A percentile compares a stretch with the other conserved stretches of the same genome.
Conservation (phyloP, 345 rosid species). For the Turnera subulata region DNA sequence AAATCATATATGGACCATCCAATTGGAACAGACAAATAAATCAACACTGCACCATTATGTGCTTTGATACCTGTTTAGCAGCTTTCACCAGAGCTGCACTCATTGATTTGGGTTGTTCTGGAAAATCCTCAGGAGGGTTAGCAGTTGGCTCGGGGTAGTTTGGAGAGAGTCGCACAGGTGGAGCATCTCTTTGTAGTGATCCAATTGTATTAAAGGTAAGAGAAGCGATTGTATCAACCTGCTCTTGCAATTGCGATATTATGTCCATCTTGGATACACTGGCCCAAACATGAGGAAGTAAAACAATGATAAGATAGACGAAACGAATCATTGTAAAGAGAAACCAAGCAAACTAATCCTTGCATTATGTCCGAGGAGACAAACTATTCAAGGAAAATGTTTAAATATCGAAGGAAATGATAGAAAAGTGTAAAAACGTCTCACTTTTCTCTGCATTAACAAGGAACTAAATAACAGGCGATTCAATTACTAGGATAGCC, state of each 20-base stretch:
- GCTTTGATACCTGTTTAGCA: slow-evolving; percentile 67
- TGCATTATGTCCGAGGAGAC: no score
- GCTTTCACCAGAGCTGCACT: slow-evolving; percentile 82
- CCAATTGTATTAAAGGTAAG: slow-evolving; percentile 83
- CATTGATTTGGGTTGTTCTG: slow-evolving; percentile 75
- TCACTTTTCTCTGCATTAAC: no score
- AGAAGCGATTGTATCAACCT: slow-evolving; percentile 65
- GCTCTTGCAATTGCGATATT: slow-evolving; percentile 93
- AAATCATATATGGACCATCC: not conserved
- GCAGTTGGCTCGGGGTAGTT: slow-evolving; percentile 78
- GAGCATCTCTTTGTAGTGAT: slow-evolving; percentile 77
- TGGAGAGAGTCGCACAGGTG: slow-evolving; percentile 70
- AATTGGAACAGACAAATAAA: not conserved
- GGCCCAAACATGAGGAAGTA: no score
- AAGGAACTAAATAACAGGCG: no score
- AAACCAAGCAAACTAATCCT: not conserved
- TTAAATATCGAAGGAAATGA: no score
- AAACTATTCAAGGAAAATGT: no score
- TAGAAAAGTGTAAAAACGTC: no score
- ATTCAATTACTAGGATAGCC: no score
- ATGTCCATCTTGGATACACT: slow-evolving; percentile 50
- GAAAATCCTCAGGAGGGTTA: slow-evolving; percentile 47
- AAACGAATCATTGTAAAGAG: not conserved
- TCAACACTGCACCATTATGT: no score
- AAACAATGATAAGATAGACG: no score